These are phyloP conservation scores for Penicillium sp. DNA, from an alignment of 2,329 filamentous ascomycete genomes.

Conservation along the genomic window DNA sequence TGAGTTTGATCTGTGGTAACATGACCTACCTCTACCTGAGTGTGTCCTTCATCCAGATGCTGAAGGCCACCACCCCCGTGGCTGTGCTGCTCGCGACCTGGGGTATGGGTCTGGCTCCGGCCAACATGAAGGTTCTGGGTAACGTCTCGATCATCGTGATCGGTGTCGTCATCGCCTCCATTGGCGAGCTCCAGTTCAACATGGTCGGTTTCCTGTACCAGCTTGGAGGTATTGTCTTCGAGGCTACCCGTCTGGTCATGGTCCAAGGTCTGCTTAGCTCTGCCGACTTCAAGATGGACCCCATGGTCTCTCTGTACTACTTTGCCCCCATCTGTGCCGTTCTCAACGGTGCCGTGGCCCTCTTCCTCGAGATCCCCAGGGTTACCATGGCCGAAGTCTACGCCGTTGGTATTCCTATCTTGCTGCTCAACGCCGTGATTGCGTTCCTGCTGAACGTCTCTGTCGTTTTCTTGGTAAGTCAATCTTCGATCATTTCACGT, in stretches of 20 bases:
- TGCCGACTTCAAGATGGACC: constrained; percentile 84
- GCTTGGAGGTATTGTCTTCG: constrained; percentile 74
- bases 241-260: constrained; percentile 81
- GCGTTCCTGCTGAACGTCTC: constrained; percentile 82
- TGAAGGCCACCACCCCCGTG: constrained; percentile 86
- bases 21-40: constrained; percentile 93
- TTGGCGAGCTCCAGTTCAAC: constrained; percentile 92
- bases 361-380: constrained; percentile 67
- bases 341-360: constrained; percentile 73
- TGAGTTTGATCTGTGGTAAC: constrained; percentile 96
- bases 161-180: constrained; percentile 89
- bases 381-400: constrained; percentile 69
- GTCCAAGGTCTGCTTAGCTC: constrained; percentile 78
- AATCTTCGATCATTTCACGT: not conserved
- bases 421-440: constrained; percentile 73
- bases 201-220: constrained; percentile 67
- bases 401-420: constrained; percentile 64
- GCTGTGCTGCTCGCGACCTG: constrained; percentile 89
- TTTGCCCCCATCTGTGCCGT: constrained; percentile 81
- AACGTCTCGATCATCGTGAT: constrained; percentile 95
- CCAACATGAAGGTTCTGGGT: constrained; percentile 81
- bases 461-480: constrained; percentile 78
- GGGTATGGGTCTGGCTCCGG: constrained; percentile 79
- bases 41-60: constrained; percentile 90
- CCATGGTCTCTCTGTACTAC: constrained; percentile 85